Conservation (phyloP, 139 green algal genomes). For the Coelastrella sp. region DNA sequence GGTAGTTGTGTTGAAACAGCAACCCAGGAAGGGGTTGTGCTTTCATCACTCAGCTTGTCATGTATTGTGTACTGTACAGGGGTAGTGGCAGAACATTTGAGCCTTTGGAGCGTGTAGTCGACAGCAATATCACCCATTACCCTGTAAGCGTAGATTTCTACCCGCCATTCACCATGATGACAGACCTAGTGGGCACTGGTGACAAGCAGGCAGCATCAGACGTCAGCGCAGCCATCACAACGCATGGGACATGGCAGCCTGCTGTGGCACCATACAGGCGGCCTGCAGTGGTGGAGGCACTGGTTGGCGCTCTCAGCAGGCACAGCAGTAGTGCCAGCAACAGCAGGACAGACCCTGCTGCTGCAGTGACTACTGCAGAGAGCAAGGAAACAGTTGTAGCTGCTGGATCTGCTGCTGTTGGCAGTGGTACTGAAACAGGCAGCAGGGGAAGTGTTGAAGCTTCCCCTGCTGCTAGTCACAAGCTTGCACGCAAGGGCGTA, state of each 20-base stretch:
- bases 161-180: slow-evolving; percentile 83
- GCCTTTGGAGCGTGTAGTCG: slow-evolving; percentile 3
- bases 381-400: neutral
- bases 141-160: slow-evolving; percentile 75
- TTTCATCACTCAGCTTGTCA: too few relatives aligned
- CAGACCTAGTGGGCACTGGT: slow-evolving; percentile 65
- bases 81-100: neutral
- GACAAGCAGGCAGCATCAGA: slow-evolving; percentile 74
- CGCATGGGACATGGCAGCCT: slow-evolving; percentile 83
- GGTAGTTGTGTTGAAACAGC: too few relatives aligned
- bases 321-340: slow-evolving; percentile 17
- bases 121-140: slow-evolving; percentile 58
- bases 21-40: too few relatives aligned
- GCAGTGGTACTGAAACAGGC: neutral
- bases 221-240: slow-evolving; percentile 66
- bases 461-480: slow-evolving; percentile 58
- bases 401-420: neutral
- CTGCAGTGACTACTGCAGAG: neutral
- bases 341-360: neutral
- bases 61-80: slow-evolving; percentile 5
- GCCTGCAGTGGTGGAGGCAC: slow-evolving; percentile 79
- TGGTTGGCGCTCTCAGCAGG: slow-evolving; percentile 75
- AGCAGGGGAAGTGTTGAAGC: slow-evolving; percentile 58
- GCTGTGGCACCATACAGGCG: slow-evolving; percentile 44
- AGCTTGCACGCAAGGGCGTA: slow-evolving; percentile 21